Evolutionary conservation across 202 grass and related monocot genomes (phyloP), one percentile per base, ranked within the genome.

Genomic region (Sporobolus alterniflorus): DNA sequence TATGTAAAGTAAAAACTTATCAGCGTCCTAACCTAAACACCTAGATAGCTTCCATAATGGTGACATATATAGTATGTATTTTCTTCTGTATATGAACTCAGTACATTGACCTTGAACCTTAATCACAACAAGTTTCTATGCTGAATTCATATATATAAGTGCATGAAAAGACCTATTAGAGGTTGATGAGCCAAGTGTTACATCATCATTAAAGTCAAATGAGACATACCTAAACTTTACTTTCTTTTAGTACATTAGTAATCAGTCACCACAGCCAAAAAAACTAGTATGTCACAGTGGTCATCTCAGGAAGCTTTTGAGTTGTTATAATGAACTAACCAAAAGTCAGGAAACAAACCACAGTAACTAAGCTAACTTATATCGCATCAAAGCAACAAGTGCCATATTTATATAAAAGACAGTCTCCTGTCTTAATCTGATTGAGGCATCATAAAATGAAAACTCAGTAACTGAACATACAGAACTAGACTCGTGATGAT

Each of bases 401-500:
- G 20, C 31, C 12, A 90, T 26, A 49, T n/a, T 69, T 61, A 67
- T 42, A 74, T 33, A 44, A 62, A 48, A 80, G 11, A 68, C 2
- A 80, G 66, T 6, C 8, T 4, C 8, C 36, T 39, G 36, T 39
- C 36, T 39, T 18, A 5, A 77, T 74, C 40, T 29, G 68, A 63
- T n/a, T 75, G 16, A 48, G 40, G 42, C 20, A 64, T 47, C 36
- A 83, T 68, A 52, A 69, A 47, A 77, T 78, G 31, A 87, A 33
- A 87, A 78, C 22, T 64, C 16, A 6, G 31, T 68, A 59, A 60
- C 39, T 10, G 1, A 46, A 63, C 31, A 74, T 30, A 78, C 20
- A 54, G 50, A 56, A 75, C 83, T 91, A 88, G 13, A 71, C 81
- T 71, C 29, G 71, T 90, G 87, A 88, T 60, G 89, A 81, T 34